These are phyloP conservation scores for Vitis rotundifolia DNA, from an alignment of 164 flowering plant genomes.

Conservation along the genomic window DNA sequence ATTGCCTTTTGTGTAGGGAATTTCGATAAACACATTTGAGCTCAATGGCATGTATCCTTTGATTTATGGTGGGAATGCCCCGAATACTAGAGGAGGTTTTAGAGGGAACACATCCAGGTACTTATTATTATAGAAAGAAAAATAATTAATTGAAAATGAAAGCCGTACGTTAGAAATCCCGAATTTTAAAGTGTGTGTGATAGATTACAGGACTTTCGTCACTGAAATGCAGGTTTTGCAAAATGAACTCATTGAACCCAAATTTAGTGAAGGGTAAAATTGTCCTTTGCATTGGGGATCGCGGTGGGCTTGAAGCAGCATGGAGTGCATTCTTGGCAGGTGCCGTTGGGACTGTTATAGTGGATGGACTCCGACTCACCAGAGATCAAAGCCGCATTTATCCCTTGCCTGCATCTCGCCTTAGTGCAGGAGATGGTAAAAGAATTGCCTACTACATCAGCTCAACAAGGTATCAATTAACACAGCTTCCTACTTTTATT, in stretches of 20 bases:
- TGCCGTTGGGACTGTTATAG: slow-evolving; percentile 43
- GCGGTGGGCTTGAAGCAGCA: neutral
- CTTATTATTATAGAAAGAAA: too few relatives aligned
- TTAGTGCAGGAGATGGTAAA: slow-evolving; percentile 20
- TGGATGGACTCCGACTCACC: neutral
- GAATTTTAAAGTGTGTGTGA: too few relatives aligned
- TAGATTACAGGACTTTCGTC: too few relatives aligned
- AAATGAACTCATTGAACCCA: slow-evolving; percentile 27
- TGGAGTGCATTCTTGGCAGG: slow-evolving; percentile 17
- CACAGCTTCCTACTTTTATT: neutral
- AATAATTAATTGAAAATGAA: too few relatives aligned
- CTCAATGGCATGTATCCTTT: slow-evolving; percentile 19
- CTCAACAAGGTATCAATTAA: slow-evolving; percentile 29
- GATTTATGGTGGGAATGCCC: slow-evolving; percentile 31
- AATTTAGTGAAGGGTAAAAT: slow-evolving; percentile 52
- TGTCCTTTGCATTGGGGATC: slow-evolving; percentile 39
- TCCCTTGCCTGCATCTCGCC: slow-evolving; percentile 43
- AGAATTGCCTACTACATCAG: slow-evolving; percentile 21
- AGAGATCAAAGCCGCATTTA: slow-evolving; percentile 24
- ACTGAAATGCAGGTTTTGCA: slow-evolving; percentile 37
- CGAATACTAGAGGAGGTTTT: slow-evolving; percentile 19
- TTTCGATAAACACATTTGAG: slow-evolving; percentile 29
- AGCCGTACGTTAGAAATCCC: too few relatives aligned
- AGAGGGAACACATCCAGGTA: slow-evolving; percentile 22
- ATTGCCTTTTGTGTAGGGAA: slow-evolving; percentile 21